Conservation (phyloP, 305 asterid genomes). For the Solanum hybrid region DNA sequence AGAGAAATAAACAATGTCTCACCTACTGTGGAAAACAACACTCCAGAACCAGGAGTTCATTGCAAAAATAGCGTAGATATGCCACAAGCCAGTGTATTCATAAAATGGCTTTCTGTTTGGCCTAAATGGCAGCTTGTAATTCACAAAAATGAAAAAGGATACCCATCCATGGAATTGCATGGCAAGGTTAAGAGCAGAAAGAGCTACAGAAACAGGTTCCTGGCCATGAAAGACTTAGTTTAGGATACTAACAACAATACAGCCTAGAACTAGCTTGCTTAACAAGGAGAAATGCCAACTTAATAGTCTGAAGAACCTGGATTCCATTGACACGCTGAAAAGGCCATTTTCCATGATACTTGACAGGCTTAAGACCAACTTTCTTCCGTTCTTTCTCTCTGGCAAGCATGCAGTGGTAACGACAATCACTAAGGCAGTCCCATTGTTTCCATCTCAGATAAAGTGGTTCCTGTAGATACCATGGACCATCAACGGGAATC, state of each 20-base stretch:
- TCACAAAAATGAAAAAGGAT: slow-evolving; percentile 79
- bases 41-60: slow-evolving; percentile 93
- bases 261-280: slow-evolving; percentile 4
- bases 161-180: slow-evolving; percentile 97
- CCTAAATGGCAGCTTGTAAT: slow-evolving; percentile 68
- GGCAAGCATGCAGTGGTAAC: slow-evolving; percentile 78
- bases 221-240: slow-evolving; percentile 12
- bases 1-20: slow-evolving; percentile 15
- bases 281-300: not conserved
- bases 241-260: slow-evolving; percentile 7
- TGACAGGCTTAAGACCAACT: slow-evolving; percentile 66
- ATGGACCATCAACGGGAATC: slow-evolving; percentile 50
- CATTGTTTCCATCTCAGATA: slow-evolving; percentile 86
- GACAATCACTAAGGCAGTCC: slow-evolving; percentile 89
- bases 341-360: slow-evolving; percentile 97
- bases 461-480: slow-evolving; percentile 98
- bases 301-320: slow-evolving; percentile 37
- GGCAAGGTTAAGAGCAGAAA: slow-evolving; percentile 88
- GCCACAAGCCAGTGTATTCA: slow-evolving; percentile 90
- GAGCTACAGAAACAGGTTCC: slow-evolving; percentile 97
- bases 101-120: slow-evolving; percentile 66
- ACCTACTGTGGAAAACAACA: slow-evolving; percentile 90
- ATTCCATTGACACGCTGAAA: slow-evolving; percentile 72
- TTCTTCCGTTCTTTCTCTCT: slow-evolving; percentile 74
- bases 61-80: slow-evolving; percentile 64